Conservation (phyloP, 371 early-diverging fungal genomes). For the Mucor lusitanicus region DNA sequence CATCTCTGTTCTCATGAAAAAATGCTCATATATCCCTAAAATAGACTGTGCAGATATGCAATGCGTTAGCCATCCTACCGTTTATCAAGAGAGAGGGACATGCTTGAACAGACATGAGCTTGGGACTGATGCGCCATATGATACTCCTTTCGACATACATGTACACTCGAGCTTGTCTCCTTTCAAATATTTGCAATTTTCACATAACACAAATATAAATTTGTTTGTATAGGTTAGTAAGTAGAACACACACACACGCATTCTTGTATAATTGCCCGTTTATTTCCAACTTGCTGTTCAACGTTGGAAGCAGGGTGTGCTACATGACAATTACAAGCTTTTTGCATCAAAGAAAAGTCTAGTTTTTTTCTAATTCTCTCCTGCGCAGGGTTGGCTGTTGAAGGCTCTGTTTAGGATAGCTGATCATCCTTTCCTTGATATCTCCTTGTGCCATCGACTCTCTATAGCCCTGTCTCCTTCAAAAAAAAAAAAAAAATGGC, state of each 20-base stretch:
- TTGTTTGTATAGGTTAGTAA: conserved; percentile 1
- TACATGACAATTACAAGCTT: neutral
- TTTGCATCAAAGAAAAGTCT: neutral
- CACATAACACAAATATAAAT: neutral
- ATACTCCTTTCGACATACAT: neutral
- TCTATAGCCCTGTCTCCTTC: neutral
- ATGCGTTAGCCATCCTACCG: neutral
- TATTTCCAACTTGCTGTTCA: neutral
- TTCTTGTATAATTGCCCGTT: neutral
- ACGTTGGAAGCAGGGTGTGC: neutral
- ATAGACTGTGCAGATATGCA: neutral
- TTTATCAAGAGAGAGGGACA: neutral
- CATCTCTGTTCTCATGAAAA: neutral
- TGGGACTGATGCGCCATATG: neutral
- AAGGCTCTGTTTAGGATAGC: neutral
- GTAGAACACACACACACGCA: neutral
- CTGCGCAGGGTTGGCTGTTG: neutral
- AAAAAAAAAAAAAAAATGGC: neutral
- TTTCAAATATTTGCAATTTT: neutral
- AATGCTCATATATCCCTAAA: neutral
- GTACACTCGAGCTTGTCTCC: neutral
- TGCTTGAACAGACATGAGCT: neutral
- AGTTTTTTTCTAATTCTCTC: neutral
- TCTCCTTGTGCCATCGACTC: neutral
- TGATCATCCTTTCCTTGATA: neutral